A percentile compares a stretch with the other conserved stretches of the same genome.
Conservation (phyloP, 2,329 filamentous ascomycete genomes). For the Nemania abortiva region DNA sequence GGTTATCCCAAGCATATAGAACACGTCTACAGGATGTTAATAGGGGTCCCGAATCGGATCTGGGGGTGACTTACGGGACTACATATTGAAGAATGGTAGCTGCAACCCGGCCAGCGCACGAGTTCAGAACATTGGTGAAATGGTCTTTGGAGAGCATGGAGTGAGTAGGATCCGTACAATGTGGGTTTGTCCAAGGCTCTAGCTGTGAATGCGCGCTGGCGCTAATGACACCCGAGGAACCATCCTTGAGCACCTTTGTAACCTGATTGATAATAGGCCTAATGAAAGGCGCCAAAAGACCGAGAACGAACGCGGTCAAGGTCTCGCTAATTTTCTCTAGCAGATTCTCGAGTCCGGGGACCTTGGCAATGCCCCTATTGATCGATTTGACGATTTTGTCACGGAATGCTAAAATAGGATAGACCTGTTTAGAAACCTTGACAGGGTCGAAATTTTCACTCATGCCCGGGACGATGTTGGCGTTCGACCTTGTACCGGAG, state of each 20-base stretch:
- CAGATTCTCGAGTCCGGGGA: conserved; percentile 89
- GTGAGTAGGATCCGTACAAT: conserved; percentile 82
- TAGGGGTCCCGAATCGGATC: background rate
- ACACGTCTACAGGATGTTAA: conserved; percentile 68
- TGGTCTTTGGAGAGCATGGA: conserved; percentile 88
- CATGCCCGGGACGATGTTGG: conserved; percentile 78
- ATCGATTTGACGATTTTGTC: conserved; percentile 94
- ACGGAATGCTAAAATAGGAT: conserved; percentile 92
- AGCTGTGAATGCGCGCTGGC: conserved; percentile 80
- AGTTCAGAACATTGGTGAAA: conserved; percentile 83
- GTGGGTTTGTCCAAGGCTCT: conserved; percentile 82
- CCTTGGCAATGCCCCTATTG: conserved; percentile 86
- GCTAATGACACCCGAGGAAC: conserved; percentile 77
- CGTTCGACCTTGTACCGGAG: conserved; percentile 58
- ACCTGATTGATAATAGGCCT: conserved; percentile 91
- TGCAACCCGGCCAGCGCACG: conserved; percentile 80
- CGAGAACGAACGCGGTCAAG: conserved; percentile 90
- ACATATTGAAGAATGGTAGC: conserved; percentile 85
- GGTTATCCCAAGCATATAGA: conserved; percentile 93
- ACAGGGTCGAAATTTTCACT: conserved; percentile 81
- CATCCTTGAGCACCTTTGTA: conserved; percentile 85
- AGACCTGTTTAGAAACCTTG: conserved; percentile 83
- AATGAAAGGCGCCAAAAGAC: conserved; percentile 90
- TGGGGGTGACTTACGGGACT: conserved; percentile 72
- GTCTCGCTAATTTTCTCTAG: conserved; percentile 95